phyloP scores from a whole-genome alignment of 192 early-diverging fungal species.

The Lunasporangiospora selenospora region DNA sequence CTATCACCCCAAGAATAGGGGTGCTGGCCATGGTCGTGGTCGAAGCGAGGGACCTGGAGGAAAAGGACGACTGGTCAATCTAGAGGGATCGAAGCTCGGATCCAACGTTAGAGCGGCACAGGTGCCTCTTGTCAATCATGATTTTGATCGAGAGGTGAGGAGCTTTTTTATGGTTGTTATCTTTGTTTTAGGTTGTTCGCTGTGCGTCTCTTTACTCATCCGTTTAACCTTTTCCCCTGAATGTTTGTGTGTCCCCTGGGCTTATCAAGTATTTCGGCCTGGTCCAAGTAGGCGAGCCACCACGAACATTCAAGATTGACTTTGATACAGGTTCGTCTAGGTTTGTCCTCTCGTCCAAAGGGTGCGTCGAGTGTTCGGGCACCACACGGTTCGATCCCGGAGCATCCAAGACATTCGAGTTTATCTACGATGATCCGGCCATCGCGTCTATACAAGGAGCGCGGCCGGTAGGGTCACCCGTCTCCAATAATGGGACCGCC shows the following conservation, averaged over 20 bases:
- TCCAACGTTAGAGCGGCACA: too few relatives aligned
- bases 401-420: background rate
- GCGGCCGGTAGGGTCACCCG: too few relatives aligned
- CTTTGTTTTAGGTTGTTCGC: background rate
- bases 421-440: background rate
- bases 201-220: background rate
- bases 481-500: background rate
- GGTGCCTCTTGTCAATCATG: conserved; percentile 13
- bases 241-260: too few relatives aligned
- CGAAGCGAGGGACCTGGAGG: too few relatives aligned
- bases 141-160: conserved; percentile 33
- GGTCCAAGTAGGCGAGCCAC: conserved; percentile 12
- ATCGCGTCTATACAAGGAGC: too few relatives aligned
- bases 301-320: conserved; percentile 18
- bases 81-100: too few relatives aligned
- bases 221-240: background rate
- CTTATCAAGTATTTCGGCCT: conserved; percentile 20
- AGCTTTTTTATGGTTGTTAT: too few relatives aligned
- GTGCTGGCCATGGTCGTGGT: conserved; percentile 9
- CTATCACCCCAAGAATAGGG: background rate
- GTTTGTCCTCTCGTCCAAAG: conserved; percentile 19
- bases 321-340: conserved; percentile 29
- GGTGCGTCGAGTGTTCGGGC: conserved; percentile 14
- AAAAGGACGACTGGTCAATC: background rate
- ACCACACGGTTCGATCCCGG: conserved; percentile 4